Evolutionary conservation across 257 asterid genomes (phyloP).

Genomic region (Solanum verrucosum): DNA sequence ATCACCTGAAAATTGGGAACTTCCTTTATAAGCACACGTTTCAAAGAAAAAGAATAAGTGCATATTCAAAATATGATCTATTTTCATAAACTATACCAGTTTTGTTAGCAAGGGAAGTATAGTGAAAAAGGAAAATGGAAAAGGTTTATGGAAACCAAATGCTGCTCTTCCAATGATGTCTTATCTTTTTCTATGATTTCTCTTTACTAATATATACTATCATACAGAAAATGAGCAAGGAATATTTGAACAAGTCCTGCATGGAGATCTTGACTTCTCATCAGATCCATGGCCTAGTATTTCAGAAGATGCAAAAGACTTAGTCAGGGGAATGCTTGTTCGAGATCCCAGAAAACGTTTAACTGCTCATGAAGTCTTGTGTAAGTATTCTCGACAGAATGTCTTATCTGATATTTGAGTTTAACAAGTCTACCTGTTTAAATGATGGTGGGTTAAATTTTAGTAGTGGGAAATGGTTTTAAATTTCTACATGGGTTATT

Average conservation of each 20-base stretch:
- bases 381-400: constrained; percentile 33
- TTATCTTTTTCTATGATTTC: neutral
- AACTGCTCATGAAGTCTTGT: constrained; percentile 86
- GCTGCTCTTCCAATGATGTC: neutral
- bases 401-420: neutral
- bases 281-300: constrained; percentile 98
- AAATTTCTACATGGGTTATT: neutral
- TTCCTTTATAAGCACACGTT: neutral
- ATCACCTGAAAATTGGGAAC: neutral
- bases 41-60: neutral
- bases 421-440: neutral
- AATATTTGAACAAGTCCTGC: constrained; percentile 86
- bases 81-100: neutral
- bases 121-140: neutral
- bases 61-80: neutral
- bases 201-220: neutral
- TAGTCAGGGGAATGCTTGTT: constrained; percentile 81
- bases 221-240: constrained; percentile 73
- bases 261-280: constrained; percentile 82
- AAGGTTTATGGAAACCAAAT: neutral
- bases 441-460: neutral
- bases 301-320: constrained; percentile 79
- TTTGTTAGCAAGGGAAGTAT: neutral
- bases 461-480: neutral
- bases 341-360: constrained; percentile 81